These are phyloP conservation scores for Senna tora DNA, from an alignment of 306 rosid species.

Conservation along the genomic window DNA sequence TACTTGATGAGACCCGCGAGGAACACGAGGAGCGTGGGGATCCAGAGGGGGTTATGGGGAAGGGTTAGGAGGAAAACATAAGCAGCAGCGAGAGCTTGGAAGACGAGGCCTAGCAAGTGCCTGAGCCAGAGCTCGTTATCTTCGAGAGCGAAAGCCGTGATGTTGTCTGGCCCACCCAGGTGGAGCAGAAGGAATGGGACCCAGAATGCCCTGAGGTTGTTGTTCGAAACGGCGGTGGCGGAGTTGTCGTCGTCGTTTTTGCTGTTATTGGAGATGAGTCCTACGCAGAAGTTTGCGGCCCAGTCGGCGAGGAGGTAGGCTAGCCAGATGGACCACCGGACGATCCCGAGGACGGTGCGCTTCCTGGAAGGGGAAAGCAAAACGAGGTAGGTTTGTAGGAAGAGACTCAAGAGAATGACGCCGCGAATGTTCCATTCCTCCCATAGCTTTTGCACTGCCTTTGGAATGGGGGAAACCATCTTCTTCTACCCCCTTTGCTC, in stretches of 20 bases:
- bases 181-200: conserved; percentile 38
- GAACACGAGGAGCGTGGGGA: conserved; percentile 33
- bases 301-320: conserved; percentile 55
- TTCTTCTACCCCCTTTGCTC: too few species aligned
- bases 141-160: conserved; percentile 47
- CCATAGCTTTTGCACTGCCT: conserved; percentile 38
- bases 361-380: conserved; percentile 43
- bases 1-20: conserved; percentile 46
- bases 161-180: conserved; percentile 39
- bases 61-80: conserved; percentile 41
- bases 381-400: conserved; percentile 36
- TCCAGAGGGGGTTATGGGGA: conserved; percentile 23
- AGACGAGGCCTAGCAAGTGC: conserved; percentile 34
- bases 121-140: conserved; percentile 50
- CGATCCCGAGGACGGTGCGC: conserved; percentile 11
- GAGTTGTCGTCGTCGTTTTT: too few species aligned
- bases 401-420: conserved; percentile 42
- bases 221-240: too few species aligned
- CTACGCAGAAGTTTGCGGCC: conserved; percentile 46
- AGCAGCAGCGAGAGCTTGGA: conserved; percentile 26
- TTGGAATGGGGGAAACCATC: conserved; percentile 38
- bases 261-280: conserved; percentile 49
- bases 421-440: conserved; percentile 52
- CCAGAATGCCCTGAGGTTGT: conserved; percentile 27
- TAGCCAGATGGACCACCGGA: conserved; percentile 33